phyloP scores from a whole-genome alignment of 305 asterid genomes.

The Ilex paraguariensis region DNA sequence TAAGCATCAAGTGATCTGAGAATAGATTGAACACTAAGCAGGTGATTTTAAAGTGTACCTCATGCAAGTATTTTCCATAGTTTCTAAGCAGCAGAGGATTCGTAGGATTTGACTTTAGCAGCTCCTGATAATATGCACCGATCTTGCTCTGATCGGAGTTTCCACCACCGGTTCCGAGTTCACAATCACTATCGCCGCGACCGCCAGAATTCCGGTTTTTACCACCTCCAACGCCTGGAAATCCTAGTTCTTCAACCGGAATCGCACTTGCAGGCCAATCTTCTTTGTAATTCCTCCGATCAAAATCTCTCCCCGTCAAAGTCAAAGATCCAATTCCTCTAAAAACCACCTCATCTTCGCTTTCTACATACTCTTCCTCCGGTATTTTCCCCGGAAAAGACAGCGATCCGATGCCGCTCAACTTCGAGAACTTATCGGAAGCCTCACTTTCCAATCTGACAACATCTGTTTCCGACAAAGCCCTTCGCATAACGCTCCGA shows the following conservation, averaged over 20 bases:
- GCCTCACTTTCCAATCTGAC: slow-evolving; percentile 16
- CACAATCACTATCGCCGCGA: slow-evolving; percentile 8
- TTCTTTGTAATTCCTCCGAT: slow-evolving; percentile 1
- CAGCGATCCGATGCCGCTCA: slow-evolving; percentile 22
- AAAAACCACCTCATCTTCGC: neutral
- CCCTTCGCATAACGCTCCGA: slow-evolving; percentile 28
- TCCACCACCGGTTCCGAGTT: slow-evolving; percentile 4
- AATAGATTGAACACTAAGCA: too few species aligned
- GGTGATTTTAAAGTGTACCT: slow-evolving; percentile 26
- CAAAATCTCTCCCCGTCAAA: slow-evolving; percentile 8
- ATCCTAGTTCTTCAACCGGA: slow-evolving; percentile 29
- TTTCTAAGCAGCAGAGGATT: slow-evolving; percentile 53
- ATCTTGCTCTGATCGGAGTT: slow-evolving; percentile 26
- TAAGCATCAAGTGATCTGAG: too few species aligned
- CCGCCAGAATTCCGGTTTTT: slow-evolving; percentile 34
- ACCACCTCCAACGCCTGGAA: slow-evolving; percentile 43
- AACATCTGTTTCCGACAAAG: slow-evolving; percentile 32
- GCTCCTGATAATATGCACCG: slow-evolving; percentile 36
- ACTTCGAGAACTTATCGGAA: neutral
- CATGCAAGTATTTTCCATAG: slow-evolving; percentile 62
- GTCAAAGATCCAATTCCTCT: slow-evolving; percentile 10
- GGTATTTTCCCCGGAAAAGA: slow-evolving; percentile 8
- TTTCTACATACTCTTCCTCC: slow-evolving; percentile 24
- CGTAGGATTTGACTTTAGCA: slow-evolving; percentile 42
- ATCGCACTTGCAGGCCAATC: slow-evolving; percentile 13